A percentile compares a stretch with the other conserved stretches of the same genome.
phyloP scores from a whole-genome alignment of 495 filamentous ascomycete species.

The Penicillium parvum region DNA sequence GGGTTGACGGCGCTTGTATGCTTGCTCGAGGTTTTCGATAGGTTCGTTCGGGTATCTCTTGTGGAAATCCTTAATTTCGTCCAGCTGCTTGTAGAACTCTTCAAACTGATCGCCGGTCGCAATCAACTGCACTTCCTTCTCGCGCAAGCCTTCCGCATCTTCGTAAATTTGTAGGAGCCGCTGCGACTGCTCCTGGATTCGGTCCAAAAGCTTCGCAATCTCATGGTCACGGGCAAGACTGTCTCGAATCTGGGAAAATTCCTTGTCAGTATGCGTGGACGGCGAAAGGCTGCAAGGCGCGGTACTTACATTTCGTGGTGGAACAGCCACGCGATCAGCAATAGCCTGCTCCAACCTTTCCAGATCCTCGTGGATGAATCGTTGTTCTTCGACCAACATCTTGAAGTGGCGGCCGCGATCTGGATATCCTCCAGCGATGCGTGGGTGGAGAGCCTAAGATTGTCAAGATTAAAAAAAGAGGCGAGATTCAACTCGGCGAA shows the following conservation, averaged over 20 bases:
- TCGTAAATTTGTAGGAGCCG: constrained; percentile 81
- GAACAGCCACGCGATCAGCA: constrained; percentile 79
- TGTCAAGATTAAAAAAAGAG: too few species aligned
- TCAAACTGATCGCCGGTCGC: constrained; percentile 86
- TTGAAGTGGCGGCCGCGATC: constrained; percentile 10
- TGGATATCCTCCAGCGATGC: not conserved
- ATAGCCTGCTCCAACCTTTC: constrained; percentile 93
- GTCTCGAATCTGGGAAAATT: constrained; percentile 72
- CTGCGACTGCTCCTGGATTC: constrained; percentile 79
- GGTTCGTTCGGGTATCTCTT: constrained; percentile 89
- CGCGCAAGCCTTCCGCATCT: constrained; percentile 64
- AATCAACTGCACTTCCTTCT: constrained; percentile 77
- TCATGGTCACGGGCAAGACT: constrained; percentile 86
- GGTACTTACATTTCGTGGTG: constrained; percentile 75
- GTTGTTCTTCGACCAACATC: constrained; percentile 88
- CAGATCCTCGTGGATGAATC: constrained; percentile 90
- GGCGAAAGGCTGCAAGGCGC: not conserved
- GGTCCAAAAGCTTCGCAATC: constrained; percentile 75
- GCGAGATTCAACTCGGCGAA: too few species aligned
- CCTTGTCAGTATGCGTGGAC: constrained; percentile 24
- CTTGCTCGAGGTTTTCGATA: constrained; percentile 88
- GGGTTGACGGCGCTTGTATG: constrained; percentile 72
- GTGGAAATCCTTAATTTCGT: constrained; percentile 79
- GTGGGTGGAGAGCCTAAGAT: not conserved
- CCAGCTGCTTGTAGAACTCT: constrained; percentile 82